Evolutionary conservation across 1,284 basidiomycete genomes (phyloP).

Genomic region (Ceratobasidium sp.): DNA sequence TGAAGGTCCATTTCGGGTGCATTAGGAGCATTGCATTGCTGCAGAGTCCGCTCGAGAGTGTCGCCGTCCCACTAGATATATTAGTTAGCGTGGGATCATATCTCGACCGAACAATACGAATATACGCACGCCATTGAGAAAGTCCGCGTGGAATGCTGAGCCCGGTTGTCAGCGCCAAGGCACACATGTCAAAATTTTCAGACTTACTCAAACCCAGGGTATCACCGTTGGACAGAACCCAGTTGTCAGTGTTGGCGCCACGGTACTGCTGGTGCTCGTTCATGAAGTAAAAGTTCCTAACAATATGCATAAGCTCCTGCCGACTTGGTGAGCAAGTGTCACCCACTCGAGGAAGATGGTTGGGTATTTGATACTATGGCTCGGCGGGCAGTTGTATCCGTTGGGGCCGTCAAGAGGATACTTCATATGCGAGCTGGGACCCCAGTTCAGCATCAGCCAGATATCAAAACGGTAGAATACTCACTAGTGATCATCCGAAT

Average conservation of each 20-base stretch:
- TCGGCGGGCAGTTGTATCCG: slow-evolving; percentile 26
- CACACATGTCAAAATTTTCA: background rate
- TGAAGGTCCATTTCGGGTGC: background rate
- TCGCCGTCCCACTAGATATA: background rate
- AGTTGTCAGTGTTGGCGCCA: slow-evolving; percentile 10
- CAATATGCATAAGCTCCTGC: background rate
- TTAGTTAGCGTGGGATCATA: background rate
- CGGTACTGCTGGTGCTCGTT: slow-evolving; percentile 1
- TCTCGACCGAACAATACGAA: background rate
- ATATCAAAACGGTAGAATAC: background rate
- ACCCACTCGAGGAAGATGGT: slow-evolving; percentile 31
- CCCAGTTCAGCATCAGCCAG: background rate
- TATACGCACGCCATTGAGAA: slow-evolving; percentile 16
- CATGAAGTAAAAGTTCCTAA: slow-evolving; percentile 29
- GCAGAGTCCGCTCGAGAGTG: background rate
- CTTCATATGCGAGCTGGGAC: slow-evolving; percentile 5
- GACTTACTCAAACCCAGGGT: slow-evolving; percentile 3
- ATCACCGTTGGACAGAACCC: slow-evolving; percentile 26
- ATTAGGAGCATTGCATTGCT: slow-evolving; percentile 14
- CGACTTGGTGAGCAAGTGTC: background rate
- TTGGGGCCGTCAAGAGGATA: slow-evolving; percentile 32
- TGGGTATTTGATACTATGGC: slow-evolving; percentile 27
- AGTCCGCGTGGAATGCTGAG: slow-evolving; percentile 19
- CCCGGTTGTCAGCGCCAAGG: background rate
- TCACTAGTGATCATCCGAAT: slow-evolving; percentile 26